Evolutionary conservation across 495 filamentous ascomycete species (phyloP).

Genomic region (Penicillium mononematosum): DNA sequence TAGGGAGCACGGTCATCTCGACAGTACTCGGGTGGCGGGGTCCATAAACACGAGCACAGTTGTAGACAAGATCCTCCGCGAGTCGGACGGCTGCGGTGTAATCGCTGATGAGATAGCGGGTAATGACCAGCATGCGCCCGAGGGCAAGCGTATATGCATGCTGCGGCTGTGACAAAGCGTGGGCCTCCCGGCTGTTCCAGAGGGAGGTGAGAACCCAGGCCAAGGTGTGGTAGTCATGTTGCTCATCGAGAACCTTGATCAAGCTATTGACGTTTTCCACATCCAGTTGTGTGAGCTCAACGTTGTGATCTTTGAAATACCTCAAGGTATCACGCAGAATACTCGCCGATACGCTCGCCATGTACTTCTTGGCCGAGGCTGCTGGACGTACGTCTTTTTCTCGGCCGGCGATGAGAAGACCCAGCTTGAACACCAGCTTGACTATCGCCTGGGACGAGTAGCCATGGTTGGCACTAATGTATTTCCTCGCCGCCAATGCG

Average conservation of each 20-base stretch:
- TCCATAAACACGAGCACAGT: neutral
- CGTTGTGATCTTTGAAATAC: neutral
- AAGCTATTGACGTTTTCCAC: neutral
- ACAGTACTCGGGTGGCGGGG: neutral
- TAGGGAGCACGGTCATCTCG: neutral
- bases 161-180: neutral
- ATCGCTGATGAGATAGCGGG: conserved; percentile 25
- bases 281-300: neutral
- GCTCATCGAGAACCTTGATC: neutral
- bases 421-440: neutral
- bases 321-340: neutral
- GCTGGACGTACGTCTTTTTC: neutral
- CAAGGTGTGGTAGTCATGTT: neutral
- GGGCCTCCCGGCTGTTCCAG: neutral
- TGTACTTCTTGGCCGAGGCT: neutral
- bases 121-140: conserved; percentile 32
- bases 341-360: neutral
- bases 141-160: conserved; percentile 27
- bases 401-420: neutral
- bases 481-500: neutral
- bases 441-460: neutral
- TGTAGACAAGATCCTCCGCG: neutral
- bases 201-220: neutral
- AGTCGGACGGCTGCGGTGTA: neutral
- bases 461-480: neutral